A percentile compares a stretch with the other conserved stretches of the same genome.
phyloP scores from a whole-genome alignment of 116 monocot genomes.

The Papilionanthe hybrid region DNA sequence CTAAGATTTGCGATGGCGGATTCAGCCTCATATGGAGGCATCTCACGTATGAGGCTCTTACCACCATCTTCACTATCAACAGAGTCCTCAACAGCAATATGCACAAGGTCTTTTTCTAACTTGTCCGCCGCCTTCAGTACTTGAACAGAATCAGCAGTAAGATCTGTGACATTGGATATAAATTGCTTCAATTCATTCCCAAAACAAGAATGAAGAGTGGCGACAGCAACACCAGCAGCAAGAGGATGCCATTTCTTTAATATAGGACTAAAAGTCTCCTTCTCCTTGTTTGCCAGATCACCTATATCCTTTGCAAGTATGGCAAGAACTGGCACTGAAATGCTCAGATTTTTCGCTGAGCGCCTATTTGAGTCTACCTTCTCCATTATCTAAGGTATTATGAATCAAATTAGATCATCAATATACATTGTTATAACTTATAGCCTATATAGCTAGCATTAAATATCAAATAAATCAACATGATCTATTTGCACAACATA shows the following conservation, averaged over 20 bases:
- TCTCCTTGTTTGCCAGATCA: conserved; percentile 67
- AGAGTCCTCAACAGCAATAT: conserved; percentile 86
- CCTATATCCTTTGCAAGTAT: conserved; percentile 68
- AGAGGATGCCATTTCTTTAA: conserved; percentile 75
- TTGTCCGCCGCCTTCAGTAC: conserved; percentile 70
- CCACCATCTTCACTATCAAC: conserved; percentile 98
- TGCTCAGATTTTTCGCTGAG: conserved; percentile 35
- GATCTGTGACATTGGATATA: conserved; percentile 47
- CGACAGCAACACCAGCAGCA: conserved; percentile 78
- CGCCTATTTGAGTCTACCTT: conserved; percentile 70
- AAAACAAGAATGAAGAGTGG: conserved; percentile 75
- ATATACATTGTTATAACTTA: not conserved
- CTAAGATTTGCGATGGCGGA: conserved; percentile 62
- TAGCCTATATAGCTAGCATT: not conserved
- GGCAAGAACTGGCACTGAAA: conserved; percentile 46
- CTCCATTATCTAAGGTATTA: conserved; percentile 70
- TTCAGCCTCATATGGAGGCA: conserved; percentile 96
- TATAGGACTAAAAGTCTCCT: conserved; percentile 62
- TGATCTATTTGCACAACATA: not conserved
- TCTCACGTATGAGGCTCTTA: conserved; percentile 82
- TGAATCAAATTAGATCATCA: conserved; percentile 7
- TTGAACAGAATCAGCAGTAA: conserved; percentile 59
- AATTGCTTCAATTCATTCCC: conserved; percentile 80
- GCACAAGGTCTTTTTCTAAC: conserved; percentile 85
- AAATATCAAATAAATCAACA: not conserved